Base-by-base conservation (phyloP, 441 rosid genomes). In the Erysimum pusillum region DNA sequence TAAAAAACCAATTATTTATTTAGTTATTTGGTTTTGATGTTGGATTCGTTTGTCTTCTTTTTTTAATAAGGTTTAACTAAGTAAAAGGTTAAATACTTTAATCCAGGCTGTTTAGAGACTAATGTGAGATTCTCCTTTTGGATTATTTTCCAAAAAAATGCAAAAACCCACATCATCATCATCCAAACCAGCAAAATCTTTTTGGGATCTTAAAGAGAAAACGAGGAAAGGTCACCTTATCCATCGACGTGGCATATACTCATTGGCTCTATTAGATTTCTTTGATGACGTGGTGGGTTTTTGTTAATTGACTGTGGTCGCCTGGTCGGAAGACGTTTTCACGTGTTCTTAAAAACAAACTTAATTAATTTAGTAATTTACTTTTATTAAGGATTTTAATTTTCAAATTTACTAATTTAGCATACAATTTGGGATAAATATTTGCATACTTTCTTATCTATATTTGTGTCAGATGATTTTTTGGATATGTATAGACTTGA, bases 221-320 rank as follows among this genome's bases (percentile, higher is more conserved):
- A 51, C 44, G 69, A 72, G 52, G 15, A 76, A 75, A 71, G 49
- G 73, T 53, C 52, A 76, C 82, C 85, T 83, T 84, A 90, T 90
- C 94, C 57, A 76, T 32, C 56, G 58, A 80, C 28, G 28, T 88
- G 92, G 86, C 77, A 2, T 0, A 0, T 2, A 7, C 0, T 25
- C n/a, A 84, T 80, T 90, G 87, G 91, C 0, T 14, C 0, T 2
- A 6, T 25, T 60, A 66, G 89, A 90, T 87, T 85, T 77, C 59
- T 36, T 63, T 38, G 83, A 78, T 69, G 78, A 85, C 76, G 81
- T 84, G 88, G 88, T 52, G 11, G 0, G 25, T 17, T 5, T 31
- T 68, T 52, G 56, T 66, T 65, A 66, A 77, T 73, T 59, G 69
- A 49, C 60, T 65, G 62, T 66, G 74, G 81, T 82, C 74, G 58